A percentile compares a stretch with the other conserved stretches of the same genome.
phyloP scores from a whole-genome alignment of 352 stramenopile genomes.

The Globisporangium abappressorium region DNA sequence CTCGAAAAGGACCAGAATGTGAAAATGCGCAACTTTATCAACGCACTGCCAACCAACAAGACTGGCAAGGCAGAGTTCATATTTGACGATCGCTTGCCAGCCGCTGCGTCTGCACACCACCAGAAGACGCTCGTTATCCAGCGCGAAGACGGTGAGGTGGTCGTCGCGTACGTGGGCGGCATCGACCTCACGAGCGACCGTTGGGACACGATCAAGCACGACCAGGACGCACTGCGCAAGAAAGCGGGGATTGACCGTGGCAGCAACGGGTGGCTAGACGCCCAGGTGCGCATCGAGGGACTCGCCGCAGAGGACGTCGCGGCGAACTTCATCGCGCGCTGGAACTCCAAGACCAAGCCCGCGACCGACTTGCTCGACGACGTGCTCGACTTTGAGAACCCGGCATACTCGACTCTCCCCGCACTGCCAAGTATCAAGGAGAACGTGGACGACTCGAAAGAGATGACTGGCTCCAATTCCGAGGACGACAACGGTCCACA shows the following conservation, averaged over 20 bases:
- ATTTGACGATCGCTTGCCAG: conserved; percentile 45
- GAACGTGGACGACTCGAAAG: conserved; percentile 18
- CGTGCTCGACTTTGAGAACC: conserved; percentile 48
- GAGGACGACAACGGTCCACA: conserved; percentile 15
- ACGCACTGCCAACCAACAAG: conserved; percentile 24
- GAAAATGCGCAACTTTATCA: conserved; percentile 51
- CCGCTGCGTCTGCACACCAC: conserved; percentile 34
- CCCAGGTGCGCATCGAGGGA: conserved; percentile 37
- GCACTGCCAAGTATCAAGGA: conserved; percentile 17
- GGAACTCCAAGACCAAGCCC: conserved; percentile 41
- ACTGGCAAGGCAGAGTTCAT: conserved; percentile 30
- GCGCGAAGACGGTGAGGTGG: conserved; percentile 1
- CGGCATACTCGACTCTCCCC: conserved; percentile 14
- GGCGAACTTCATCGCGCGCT: conserved; percentile 51
- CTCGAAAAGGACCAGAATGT: conserved; percentile 53
- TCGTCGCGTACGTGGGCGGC: conserved; percentile 45
- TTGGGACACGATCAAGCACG: conserved; percentile 58
- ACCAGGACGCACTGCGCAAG: conserved; percentile 38
- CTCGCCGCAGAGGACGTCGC: conserved; percentile 47
- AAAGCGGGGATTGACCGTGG: conserved; percentile 22
- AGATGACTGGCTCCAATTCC: conserved; percentile 7
- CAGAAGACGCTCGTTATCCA: conserved; percentile 38
- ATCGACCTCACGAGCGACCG: conserved; percentile 54
- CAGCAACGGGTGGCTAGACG: conserved; percentile 58
- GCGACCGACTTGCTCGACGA: conserved; percentile 26